Evolutionary conservation across 2,329 filamentous ascomycete species (phyloP), one percentile per base, ranked within the genome.

Genomic region (Albifimbria verrucaria): DNA sequence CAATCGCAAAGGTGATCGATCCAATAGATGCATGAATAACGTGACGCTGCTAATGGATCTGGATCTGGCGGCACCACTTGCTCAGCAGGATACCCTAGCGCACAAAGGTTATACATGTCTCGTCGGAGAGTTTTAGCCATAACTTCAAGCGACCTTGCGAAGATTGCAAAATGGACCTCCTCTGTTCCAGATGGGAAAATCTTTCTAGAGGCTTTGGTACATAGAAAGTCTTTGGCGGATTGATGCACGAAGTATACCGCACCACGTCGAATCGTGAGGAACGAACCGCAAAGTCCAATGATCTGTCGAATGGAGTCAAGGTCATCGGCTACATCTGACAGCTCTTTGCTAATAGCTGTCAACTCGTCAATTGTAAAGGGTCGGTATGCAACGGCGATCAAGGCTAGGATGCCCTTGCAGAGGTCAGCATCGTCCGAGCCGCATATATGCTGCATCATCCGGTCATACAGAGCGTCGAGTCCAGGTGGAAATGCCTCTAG

Each of bases 351-450:
- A 12, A 72, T 42, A 42, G 36, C 47, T 1, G 25, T 28, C 17
- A 76, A 48, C 54, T 79, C 72, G 0, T 54, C 6, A 2, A 77
- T 9, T 0, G 52, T 60, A 20, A 78, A 52, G 7, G 75, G 76
- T 2, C 68, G 69, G 46, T 68, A 72, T 4, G 64, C 62, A 5
- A 61, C 50, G 2, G 61, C 56, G 2, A 62, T 54, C 9, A 67
- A 42, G 5, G 62, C 56, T 4, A 80, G 65, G 6, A 78, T 59
- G 3, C 61, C 52, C 47, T 52, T 61, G 58, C 67, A 76, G 5
- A 67, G 36, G 0, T 65, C 47, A 2, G 58, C 54, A 51, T 72
- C 57, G 15, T 32, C 26, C 15, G 26, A 32, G 9, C 15, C 26
- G 9, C 26, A 9, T 32, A 32, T 15, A 15, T 23, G 42, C 18